Percentiles rank a stretch among this genome's conserved stretches.
phyloP scores from a whole-genome alignment of 106 monocot species.

The Amphibolis antarctica region DNA sequence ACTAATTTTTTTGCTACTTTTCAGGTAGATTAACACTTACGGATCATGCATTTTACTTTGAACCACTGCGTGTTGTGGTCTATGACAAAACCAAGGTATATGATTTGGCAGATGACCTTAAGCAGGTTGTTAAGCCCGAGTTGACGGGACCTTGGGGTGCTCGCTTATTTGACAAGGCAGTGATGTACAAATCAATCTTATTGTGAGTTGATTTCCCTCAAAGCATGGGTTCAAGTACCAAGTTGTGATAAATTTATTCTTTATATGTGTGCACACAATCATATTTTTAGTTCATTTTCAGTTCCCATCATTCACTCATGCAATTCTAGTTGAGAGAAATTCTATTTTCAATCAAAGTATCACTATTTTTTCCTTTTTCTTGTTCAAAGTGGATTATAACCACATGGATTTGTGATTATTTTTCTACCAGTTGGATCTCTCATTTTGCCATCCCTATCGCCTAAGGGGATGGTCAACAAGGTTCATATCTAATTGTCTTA shows the following conservation, averaged over 20 bases:
- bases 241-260: background rate
- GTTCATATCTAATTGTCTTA: too few species aligned
- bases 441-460: too few species aligned
- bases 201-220: conserved; percentile 44
- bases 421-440: too few species aligned
- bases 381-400: too few species aligned
- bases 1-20: background rate
- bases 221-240: background rate
- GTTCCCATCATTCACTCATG: too few species aligned
- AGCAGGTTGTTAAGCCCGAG: conserved; percentile 78
- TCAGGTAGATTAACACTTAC: conserved; percentile 88
- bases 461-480: too few species aligned
- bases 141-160: conserved; percentile 97
- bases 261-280: background rate
- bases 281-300: too few species aligned
- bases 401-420: too few species aligned
- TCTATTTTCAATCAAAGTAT: too few species aligned
- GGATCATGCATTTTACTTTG: conserved; percentile 92
- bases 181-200: conserved; percentile 71
- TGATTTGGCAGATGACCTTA: conserved; percentile 87
- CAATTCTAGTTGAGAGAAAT: too few species aligned
- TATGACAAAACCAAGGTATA: conserved; percentile 85
- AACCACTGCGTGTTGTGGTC: conserved; percentile 63
- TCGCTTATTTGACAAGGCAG: conserved; percentile 94
- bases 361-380: too few species aligned